phyloP scores from a whole-genome alignment of 257 asterid genomes.

The Petunia secreta region DNA sequence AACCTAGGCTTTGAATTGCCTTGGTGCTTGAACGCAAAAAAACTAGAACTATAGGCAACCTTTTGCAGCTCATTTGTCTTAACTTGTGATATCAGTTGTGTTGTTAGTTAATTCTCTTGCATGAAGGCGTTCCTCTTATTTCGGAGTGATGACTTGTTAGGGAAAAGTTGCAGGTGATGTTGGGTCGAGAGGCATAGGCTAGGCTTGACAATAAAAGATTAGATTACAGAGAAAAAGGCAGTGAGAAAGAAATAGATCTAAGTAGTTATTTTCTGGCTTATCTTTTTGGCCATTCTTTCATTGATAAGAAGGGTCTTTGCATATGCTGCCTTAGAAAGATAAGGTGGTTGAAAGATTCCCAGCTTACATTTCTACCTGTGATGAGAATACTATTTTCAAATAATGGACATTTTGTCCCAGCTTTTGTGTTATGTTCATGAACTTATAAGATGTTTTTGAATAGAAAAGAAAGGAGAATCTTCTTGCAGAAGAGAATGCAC shows the following conservation, averaged over 20 bases:
- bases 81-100: background rate
- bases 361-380: background rate
- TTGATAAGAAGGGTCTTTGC: background rate
- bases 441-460: background rate
- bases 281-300: background rate
- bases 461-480: background rate
- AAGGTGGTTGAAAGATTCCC: background rate
- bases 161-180: background rate
- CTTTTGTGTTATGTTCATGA: background rate
- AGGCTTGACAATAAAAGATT: too few relatives aligned
- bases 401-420: background rate
- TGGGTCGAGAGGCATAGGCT: background rate
- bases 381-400: background rate
- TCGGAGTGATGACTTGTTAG: background rate
- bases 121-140: background rate
- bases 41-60: background rate
- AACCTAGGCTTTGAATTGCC: too few relatives aligned
- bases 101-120: too few relatives aligned
- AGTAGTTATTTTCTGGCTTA: too few relatives aligned
- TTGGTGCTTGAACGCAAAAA: background rate
- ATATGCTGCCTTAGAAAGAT: too few relatives aligned
- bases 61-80: background rate
- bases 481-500: background rate
- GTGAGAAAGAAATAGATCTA: too few relatives aligned
- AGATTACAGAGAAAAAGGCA: too few relatives aligned